Conservation (phyloP, 352 stramenopile genomes). For the Pythium scleroteichum region DNA sequence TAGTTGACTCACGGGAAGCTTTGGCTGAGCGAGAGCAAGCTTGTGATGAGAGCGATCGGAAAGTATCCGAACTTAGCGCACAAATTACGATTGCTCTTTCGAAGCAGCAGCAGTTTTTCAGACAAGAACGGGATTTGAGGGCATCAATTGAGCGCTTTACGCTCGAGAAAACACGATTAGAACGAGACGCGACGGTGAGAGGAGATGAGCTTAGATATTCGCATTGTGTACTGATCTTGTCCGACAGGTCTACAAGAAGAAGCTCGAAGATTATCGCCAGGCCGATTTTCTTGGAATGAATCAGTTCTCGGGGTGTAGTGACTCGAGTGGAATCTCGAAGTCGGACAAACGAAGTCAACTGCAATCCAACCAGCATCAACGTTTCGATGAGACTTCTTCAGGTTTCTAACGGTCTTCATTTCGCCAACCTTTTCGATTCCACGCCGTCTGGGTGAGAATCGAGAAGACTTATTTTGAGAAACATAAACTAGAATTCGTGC, state of each 20-base stretch:
- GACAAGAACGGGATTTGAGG: constrained; percentile 67
- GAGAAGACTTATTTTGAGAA: constrained; percentile 60
- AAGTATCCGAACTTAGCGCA: constrained; percentile 60
- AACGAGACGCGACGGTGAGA: constrained; percentile 56
- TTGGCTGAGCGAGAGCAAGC: constrained; percentile 60
- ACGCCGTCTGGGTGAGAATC: background rate
- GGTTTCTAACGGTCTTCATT: background rate
- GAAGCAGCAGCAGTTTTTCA: constrained; percentile 75
- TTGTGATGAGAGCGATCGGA: constrained; percentile 71
- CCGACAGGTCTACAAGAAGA: constrained; percentile 22
- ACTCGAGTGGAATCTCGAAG: constrained; percentile 3
- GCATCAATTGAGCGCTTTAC: constrained; percentile 57
- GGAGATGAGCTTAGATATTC: background rate
- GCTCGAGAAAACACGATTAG: constrained; percentile 62
- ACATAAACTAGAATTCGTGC: constrained; percentile 91
- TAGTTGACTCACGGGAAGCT: constrained; percentile 56
- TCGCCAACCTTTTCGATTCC: background rate
- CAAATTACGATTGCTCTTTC: constrained; percentile 69
- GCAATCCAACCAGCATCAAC: constrained; percentile 11
- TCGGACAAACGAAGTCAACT: constrained; percentile 13
- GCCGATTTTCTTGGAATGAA: constrained; percentile 20
- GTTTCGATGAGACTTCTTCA: background rate
- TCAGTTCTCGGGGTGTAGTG: constrained; percentile 9
- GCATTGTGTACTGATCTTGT: background rate
- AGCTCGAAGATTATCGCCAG: constrained; percentile 45